Evolutionary conservation across 106 monocot genomes (phyloP), one percentile per base, ranked within the genome.

Genomic region (Phalaenopsis equestris): DNA sequence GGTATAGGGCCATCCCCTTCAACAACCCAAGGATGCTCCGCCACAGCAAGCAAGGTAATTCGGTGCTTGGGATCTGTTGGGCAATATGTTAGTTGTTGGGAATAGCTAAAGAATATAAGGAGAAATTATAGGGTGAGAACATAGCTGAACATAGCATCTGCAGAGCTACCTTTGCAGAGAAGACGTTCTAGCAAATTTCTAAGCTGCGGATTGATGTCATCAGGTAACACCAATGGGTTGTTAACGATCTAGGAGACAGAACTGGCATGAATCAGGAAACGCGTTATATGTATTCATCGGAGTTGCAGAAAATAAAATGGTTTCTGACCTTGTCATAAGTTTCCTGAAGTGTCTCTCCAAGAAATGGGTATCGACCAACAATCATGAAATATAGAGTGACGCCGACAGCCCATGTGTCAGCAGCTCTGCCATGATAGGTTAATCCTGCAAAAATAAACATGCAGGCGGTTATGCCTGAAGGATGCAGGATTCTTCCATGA

Each of bases 351-450:
- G 86, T 86, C 23, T 92, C 92, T 30, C 92, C 92, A 24, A 89
- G 72, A 80, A 92, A 92, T 67, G 92, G 92, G 70, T 87, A 92
- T 19, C 79, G 61, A 16, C 92, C 92, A 56, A 84, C 76, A 75
- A 92, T 78, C 92, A 92, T 92, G 75, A 86, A 92, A 75, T 92
- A 90, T 38, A 92, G 82, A 24, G 92, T 92, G 48, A 92, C 87
- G 2, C 92, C 89, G 42, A 92, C 30, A 43, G 92, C 92, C 92
- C 92, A 92, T 73, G 87, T 90, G 81, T 92, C 92, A 42, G 92
- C 86, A 46, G 87, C 82, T 76, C 79, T 87, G 24, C 92, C 92
- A 81, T 49, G 87, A 78, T 92, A 87, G 16, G 90, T 90, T 82
- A 84, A 77, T 76, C 93, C 96, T 96, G 82, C n/a, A 77, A 3